Evolutionary conservation across 306 rosid species (phyloP), one percentile per base, ranked within the genome.

Genomic region (Trifolium fragiferum): DNA sequence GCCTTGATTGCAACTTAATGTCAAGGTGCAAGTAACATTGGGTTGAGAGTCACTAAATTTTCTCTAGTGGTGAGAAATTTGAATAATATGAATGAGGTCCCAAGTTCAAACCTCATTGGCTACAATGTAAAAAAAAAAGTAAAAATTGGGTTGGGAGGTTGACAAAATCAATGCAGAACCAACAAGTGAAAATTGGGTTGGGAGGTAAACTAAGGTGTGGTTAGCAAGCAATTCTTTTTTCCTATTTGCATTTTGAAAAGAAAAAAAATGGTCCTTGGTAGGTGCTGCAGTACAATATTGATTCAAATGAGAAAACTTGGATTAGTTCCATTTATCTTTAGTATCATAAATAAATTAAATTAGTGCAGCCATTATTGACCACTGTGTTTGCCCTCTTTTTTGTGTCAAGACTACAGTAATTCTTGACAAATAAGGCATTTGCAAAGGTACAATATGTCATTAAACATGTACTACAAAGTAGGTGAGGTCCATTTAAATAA

Each of bases 281-380:
- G 20, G 43, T 18, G 0, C 10, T 65, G 32, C 13, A 33, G 53
- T 65, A 6, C 10, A 1, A 65, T 19, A 13, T 40, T 62, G 68
- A n/a, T 27, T 41, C 35, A 66, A 66, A 41, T 23, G 32, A 19
- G 10, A 20, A 40, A 19, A 18, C 12, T 66, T 66, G 16, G 54
- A 66, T 41, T 40, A 11, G 35, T 18, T 40, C 70, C 35, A 66
- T 20, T 19, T 40, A 65, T 66, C 53, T 60, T 60, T 30, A 0
- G 66, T 13, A 58, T 27, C 35, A 58, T 58, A 58, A 55, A 55
- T 35, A 58, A 55, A 55, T 12, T 35, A 58, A 21, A 55, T 12
- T 13, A 58, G 10, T 58, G 16, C 19, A 13, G 4, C 38, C 0
- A 25, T 30, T 60, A 60, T 30, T 11, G 13, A 30, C 20, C 13